phyloP scores from a whole-genome alignment of 768 basidiomycete species.

The Ramaria sp. region DNA sequence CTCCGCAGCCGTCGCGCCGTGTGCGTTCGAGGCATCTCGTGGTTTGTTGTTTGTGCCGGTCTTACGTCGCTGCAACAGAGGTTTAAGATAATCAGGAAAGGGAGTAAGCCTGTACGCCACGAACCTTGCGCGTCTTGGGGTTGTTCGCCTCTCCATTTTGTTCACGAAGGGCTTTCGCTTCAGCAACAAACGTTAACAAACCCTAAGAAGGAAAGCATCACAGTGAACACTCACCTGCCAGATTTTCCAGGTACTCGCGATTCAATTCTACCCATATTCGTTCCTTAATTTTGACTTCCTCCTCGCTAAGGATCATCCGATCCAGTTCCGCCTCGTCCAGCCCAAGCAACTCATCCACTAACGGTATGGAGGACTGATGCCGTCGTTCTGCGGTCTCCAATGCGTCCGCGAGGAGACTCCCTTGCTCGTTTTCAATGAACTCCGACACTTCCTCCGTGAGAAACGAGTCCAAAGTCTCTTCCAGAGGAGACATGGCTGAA shows the following conservation, averaged over 20 bases:
- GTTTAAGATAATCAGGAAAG: conserved; percentile 1
- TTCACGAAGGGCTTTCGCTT: conserved; percentile 59
- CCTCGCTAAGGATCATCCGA: conserved; percentile 61
- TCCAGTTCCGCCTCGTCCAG: conserved; percentile 91
- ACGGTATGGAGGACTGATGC: conserved; percentile 35
- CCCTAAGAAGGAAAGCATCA: not conserved
- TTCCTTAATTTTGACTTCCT: conserved; percentile 79
- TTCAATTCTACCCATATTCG: conserved; percentile 93
- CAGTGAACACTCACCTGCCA: conserved; percentile 54
- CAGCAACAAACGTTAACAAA: conserved; percentile 33
- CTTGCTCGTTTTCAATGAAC: conserved; percentile 52
- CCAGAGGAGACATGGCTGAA: conserved; percentile 28
- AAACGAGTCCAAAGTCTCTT: conserved; percentile 49
- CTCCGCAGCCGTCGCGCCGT: conserved; percentile 64
- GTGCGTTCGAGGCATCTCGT: conserved; percentile 61
- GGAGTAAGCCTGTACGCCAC: conserved; percentile 25
- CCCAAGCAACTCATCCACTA: conserved; percentile 54
- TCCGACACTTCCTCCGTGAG: conserved; percentile 62
- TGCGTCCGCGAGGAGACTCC: conserved; percentile 45
- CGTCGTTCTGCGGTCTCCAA: conserved; percentile 58
- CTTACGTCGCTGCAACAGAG: conserved; percentile 51
- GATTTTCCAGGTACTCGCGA: conserved; percentile 76
- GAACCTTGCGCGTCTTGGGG: conserved; percentile 69
- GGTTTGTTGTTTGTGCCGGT: conserved; percentile 39
- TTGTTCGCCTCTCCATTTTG: conserved; percentile 19